Percentiles rank a stretch among this genome's conserved stretches.
Conservation (phyloP, 805 yeast genomes). For the Lipomyces oligophaga region DNA sequence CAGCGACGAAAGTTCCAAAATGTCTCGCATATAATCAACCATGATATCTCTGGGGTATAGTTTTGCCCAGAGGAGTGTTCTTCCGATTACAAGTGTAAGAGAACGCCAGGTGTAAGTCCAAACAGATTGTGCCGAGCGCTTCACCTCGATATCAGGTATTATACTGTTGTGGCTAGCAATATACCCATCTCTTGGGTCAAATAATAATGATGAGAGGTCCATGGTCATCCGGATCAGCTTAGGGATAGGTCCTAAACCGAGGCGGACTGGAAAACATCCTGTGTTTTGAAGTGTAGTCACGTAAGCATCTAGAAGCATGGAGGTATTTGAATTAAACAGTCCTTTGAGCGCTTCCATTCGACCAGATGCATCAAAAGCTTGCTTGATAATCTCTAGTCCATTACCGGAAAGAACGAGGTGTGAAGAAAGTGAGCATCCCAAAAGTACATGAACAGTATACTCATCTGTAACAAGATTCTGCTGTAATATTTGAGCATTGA, state of each 20-base stretch:
- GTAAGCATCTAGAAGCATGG: conserved; percentile 48
- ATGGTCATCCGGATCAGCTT: conserved; percentile 67
- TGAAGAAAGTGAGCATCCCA: conserved; percentile 72
- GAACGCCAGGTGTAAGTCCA: conserved; percentile 78
- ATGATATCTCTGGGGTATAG: conserved; percentile 53
- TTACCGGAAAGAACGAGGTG: conserved; percentile 56
- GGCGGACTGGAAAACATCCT: conserved; percentile 39
- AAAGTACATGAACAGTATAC: conserved; percentile 37
- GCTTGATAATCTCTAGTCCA: conserved; percentile 67
- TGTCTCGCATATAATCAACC: conserved; percentile 81
- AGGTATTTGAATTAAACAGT: conserved; percentile 46
- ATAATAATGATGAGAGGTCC: conserved; percentile 63
- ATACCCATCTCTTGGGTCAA: conserved; percentile 65
- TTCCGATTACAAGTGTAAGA: conserved; percentile 60
- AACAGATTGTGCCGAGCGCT: conserved; percentile 41
- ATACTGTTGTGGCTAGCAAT: conserved; percentile 36
- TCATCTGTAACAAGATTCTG: conserved; percentile 6
- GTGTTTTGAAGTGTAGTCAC: conserved; percentile 44
- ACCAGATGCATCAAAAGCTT: conserved; percentile 74
- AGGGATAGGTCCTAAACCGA: conserved; percentile 68
- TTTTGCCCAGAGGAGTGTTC: conserved; percentile 74
- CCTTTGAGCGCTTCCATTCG: conserved; percentile 69
- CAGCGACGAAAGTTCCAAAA: conserved; percentile 69
- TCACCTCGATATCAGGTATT: conserved; percentile 32
- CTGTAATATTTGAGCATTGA: conserved; percentile 20